Conservation (phyloP, 495 filamentous ascomycete species). For the Cercophora samala region DNA sequence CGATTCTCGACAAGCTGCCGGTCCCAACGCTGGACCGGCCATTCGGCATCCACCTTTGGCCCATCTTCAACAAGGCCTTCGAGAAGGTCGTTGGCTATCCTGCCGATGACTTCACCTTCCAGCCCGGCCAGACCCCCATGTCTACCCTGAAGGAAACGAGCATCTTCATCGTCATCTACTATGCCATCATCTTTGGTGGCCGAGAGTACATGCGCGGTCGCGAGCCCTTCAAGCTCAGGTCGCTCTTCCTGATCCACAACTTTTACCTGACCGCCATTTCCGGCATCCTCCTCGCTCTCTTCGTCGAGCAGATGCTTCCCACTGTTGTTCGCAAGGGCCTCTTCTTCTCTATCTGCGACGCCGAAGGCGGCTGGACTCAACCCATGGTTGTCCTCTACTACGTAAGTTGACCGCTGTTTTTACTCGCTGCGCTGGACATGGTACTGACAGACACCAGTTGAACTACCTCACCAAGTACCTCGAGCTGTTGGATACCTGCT, state of each 20-base stretch:
- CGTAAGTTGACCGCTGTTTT: slow-evolving; percentile 47
- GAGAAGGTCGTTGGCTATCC: slow-evolving; percentile 67
- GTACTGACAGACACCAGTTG: slow-evolving; percentile 52
- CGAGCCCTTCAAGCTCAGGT: slow-evolving; percentile 62
- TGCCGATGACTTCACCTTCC: slow-evolving; percentile 67
- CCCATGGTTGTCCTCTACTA: slow-evolving; percentile 75
- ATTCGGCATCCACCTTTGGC: slow-evolving; percentile 91
- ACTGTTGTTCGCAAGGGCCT: slow-evolving; percentile 64
- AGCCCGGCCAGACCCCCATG: slow-evolving; percentile 64
- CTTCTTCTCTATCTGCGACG: slow-evolving; percentile 69
- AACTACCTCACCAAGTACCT: slow-evolving; percentile 85
- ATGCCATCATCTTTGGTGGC: slow-evolving; percentile 71
- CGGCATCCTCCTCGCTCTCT: slow-evolving; percentile 62
- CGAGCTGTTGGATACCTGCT: slow-evolving; percentile 75
- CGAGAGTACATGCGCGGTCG: slow-evolving; percentile 69
- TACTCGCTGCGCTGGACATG: background rate
- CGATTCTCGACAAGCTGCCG: slow-evolving; percentile 61
- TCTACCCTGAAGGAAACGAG: slow-evolving; percentile 64
- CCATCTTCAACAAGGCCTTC: slow-evolving; percentile 85
- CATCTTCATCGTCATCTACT: slow-evolving; percentile 65
- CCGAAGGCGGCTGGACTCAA: slow-evolving; percentile 73
- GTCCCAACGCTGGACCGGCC: slow-evolving; percentile 83
- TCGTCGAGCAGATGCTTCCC: slow-evolving; percentile 70
- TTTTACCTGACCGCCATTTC: slow-evolving; percentile 72
- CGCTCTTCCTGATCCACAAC: slow-evolving; percentile 76